Conservation (phyloP, 2,329 filamentous ascomycete species). For the Fusarium pseudograminearum region DNA sequence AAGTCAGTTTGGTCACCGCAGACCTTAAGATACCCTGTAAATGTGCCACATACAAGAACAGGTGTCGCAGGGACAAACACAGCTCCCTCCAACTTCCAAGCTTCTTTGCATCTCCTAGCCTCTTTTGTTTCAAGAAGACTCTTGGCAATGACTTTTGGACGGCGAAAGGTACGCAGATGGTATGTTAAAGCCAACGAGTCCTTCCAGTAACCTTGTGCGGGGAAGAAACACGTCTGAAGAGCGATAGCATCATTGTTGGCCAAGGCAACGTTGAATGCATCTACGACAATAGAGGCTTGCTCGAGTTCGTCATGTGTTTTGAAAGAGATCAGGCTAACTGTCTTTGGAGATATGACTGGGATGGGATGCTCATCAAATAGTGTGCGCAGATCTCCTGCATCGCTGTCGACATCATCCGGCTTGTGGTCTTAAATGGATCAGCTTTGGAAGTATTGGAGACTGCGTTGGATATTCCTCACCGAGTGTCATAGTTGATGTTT, state of each 20-base stretch:
- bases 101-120: neutral
- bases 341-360: neutral
- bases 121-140: slow-evolving; percentile 3
- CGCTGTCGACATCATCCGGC: rapidly evolving
- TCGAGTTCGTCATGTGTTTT: neutral
- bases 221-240: slow-evolving; percentile 17
- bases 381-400: neutral
- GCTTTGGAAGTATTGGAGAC: rapidly evolving
- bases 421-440: rapidly evolving
- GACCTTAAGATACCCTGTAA: rapidly evolving
- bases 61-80: slow-evolving; percentile 27
- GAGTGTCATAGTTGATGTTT: neutral
- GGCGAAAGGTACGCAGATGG: slow-evolving; percentile 30
- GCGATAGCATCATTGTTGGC: neutral
- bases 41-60: neutral
- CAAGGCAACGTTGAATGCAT: slow-evolving; percentile 13
- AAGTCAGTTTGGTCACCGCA: neutral
- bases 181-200: slow-evolving; percentile 31
- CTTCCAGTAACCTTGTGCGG: slow-evolving; percentile 34
- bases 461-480: rapidly evolving
- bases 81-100: slow-evolving; percentile 21
- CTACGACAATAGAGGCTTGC: neutral
- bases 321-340: slow-evolving; percentile 1
- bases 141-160: neutral
- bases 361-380: slow-evolving; percentile 22